These are phyloP conservation scores for Linnemannia elongata DNA, from an alignment of 192 early-diverging fungal genomes.

Conservation along the genomic window DNA sequence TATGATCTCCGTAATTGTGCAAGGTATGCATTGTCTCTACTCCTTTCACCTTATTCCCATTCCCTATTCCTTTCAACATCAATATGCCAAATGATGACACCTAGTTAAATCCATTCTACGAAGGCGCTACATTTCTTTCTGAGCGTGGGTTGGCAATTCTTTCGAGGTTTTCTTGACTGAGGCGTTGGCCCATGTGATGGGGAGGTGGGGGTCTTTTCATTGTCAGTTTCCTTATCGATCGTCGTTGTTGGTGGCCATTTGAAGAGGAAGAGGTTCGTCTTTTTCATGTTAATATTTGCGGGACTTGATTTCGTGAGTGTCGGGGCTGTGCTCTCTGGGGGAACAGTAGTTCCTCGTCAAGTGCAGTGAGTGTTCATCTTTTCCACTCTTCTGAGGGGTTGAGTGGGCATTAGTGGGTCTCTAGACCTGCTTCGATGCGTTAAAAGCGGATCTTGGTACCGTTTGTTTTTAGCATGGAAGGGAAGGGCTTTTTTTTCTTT, in stretches of 20 bases:
- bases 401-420: constrained; percentile 27
- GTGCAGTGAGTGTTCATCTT: constrained; percentile 26
- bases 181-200: constrained; percentile 47
- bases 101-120: constrained; percentile 62
- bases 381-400: not conserved
- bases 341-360: constrained; percentile 57
- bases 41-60: not conserved
- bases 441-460: constrained; percentile 20
- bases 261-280: not conserved
- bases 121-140: constrained; percentile 51
- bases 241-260: constrained; percentile 1
- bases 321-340: constrained; percentile 52
- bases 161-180: constrained; percentile 59
- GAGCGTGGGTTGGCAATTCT: constrained; percentile 41
- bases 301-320: constrained; percentile 26
- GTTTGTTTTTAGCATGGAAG: constrained; percentile 1
- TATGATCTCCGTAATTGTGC: not conserved
- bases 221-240: constrained; percentile 12
- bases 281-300: constrained; percentile 10
- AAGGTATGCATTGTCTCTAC: constrained; percentile 6
- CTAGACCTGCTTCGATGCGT: constrained; percentile 33
- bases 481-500: not conserved
- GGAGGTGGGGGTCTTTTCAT: constrained; percentile 48
- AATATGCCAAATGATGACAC: constrained; percentile 55
- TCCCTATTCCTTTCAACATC: not conserved